phyloP scores from a whole-genome alignment of 352 stramenopile species.

The Pythium oligandrum region DNA sequence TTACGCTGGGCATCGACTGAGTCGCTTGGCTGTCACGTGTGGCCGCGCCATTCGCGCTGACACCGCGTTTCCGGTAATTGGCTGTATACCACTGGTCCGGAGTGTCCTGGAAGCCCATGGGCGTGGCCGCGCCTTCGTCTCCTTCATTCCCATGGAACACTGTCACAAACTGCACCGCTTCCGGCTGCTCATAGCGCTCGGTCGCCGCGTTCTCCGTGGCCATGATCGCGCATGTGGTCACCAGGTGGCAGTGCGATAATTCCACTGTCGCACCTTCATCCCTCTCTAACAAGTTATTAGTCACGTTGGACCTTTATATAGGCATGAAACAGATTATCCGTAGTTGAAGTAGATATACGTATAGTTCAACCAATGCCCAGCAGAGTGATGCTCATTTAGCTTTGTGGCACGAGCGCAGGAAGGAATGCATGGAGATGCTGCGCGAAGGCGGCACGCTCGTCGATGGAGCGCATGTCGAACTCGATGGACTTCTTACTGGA shows the following conservation, averaged over 20 bases:
- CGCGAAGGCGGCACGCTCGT: conserved; percentile 31
- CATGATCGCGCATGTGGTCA: too few relatives aligned
- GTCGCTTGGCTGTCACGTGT: conserved; percentile 37
- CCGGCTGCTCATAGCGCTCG: too few relatives aligned
- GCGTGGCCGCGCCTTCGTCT: conserved; percentile 50
- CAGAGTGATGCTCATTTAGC: too few relatives aligned
- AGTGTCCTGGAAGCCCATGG: conserved; percentile 57
- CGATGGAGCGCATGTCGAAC: conserved; percentile 37
- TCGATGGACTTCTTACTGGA: conserved; percentile 28
- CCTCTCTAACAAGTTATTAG: too few relatives aligned
- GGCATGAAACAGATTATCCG: too few relatives aligned
- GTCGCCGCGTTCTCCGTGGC: too few relatives aligned
- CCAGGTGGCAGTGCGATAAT: too few relatives aligned
- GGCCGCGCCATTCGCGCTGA: conserved; percentile 8
- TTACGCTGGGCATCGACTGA: conserved; percentile 38
- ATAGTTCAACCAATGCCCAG: too few relatives aligned
- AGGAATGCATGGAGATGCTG: conserved; percentile 12
- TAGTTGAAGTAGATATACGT: too few relatives aligned
- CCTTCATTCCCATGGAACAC: conserved; percentile 37
- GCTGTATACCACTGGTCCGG: conserved; percentile 28
- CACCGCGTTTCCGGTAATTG: conserved; percentile 32
- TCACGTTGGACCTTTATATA: too few relatives aligned
- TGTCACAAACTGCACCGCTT: conserved; percentile 21
- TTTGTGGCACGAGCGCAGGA: conserved; percentile 9
- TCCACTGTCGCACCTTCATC: too few relatives aligned